Base-by-base conservation (phyloP, 2,329 filamentous ascomycete species). In the Ophiostoma perfectum region DNA sequence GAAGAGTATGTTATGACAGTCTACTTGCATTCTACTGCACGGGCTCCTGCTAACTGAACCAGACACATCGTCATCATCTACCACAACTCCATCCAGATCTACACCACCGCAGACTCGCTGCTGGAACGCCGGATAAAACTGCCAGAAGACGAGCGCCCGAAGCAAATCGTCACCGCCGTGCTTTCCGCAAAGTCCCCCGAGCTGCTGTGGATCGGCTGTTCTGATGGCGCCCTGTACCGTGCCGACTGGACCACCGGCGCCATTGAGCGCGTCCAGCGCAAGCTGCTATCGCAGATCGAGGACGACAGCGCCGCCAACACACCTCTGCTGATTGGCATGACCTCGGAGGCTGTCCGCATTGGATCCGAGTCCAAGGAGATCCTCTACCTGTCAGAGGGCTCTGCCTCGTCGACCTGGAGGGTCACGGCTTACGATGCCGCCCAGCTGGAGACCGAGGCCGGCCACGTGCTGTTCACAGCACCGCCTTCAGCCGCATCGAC, bases 51-150 rank as follows among this genome's bases (percentile, higher is more conserved):
- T 49, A 42, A 52, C 49, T 9, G 12, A 7, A 8, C 49, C 2
- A 69, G 91, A 75, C 84, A 89, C 78, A 77, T 97, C 52, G 88
- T 97, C 69, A 77, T 96, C 68, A 86, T 89, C 44, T 91, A 92
- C 74, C 85, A 88, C 70, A 88, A 86, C 41, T 89, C 89, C 9
- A 82, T 97, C 67, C 90, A 93, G 76, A 84, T 97, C 39, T 96
- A 95, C 78, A 90, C 91, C 1, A 86, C 91, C 42, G 82, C 86
- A 72, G 93, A 92, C 67, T 98, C 95, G 1, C 85, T 96, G 65
- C 85, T 96, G 36, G 82, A 92, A 63, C 88, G 92, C 72, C 86
- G 88, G 68, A 88, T 97, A 65, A 80, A 84, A 12, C 80, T 89
- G 72, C 81, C 73, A 7, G 73, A 72, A n/a, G 70, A 73, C n/a